These are phyloP conservation scores for Micromonas commoda DNA, from an alignment of 139 green algal genomes.

Conservation along the genomic window DNA sequence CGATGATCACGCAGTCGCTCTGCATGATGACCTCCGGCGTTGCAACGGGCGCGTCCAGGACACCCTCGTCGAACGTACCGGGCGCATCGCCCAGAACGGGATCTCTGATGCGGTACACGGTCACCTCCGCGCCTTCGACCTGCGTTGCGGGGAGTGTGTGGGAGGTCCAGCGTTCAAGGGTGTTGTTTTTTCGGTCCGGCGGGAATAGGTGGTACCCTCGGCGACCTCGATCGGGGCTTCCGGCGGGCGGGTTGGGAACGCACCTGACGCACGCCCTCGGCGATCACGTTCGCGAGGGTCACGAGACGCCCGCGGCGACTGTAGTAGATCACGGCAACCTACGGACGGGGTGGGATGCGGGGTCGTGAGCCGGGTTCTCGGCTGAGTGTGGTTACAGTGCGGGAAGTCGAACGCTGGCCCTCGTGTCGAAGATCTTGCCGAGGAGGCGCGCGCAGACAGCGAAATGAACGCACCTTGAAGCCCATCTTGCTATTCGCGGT, in stretches of 20 bases:
- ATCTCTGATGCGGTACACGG: slow-evolving; percentile 36
- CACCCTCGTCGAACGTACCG: slow-evolving; percentile 36
- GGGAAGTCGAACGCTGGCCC: too few relatives aligned
- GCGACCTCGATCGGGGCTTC: too few relatives aligned
- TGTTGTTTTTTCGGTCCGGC: too few relatives aligned
- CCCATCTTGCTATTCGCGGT: too few relatives aligned
- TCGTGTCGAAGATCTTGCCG: too few relatives aligned
- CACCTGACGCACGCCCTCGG: slow-evolving; percentile 38
- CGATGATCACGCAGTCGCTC: slow-evolving; percentile 39
- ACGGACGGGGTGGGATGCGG: too few relatives aligned
- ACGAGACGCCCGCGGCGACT: slow-evolving; percentile 34
- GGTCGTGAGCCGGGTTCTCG: too few relatives aligned
- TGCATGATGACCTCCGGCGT: neutral
- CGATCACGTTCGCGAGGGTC: slow-evolving; percentile 41
- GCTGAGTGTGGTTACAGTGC: too few relatives aligned
- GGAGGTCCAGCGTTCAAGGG: neutral
- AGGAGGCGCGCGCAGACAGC: too few relatives aligned
- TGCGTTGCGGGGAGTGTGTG: slow-evolving; percentile 6
- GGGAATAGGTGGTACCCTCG: too few relatives aligned
- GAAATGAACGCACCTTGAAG: too few relatives aligned
- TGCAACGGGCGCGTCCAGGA: slow-evolving; percentile 37
- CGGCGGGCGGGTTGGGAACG: too few relatives aligned
- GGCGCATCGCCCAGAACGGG: slow-evolving; percentile 32
- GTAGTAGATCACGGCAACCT: slow-evolving; percentile 39
- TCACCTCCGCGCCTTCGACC: slow-evolving; percentile 37